Evolutionary conservation across 768 basidiomycete genomes (phyloP), one percentile per base, ranked within the genome.

Genomic region (Kwoniella pini): DNA sequence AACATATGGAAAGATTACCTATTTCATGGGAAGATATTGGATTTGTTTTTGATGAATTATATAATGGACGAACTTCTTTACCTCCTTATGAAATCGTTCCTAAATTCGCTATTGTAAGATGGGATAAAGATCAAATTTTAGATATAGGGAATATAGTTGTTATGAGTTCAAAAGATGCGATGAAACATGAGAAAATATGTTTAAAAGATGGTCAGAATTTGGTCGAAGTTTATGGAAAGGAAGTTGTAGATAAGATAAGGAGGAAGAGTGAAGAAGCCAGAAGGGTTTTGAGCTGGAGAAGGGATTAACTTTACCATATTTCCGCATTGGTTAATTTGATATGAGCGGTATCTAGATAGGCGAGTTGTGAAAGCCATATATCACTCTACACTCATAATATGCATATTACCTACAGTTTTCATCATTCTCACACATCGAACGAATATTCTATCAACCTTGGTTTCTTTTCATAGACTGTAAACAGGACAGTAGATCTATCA

Each of bases 11-110:
- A 24, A 57, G 43, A 42, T 30, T 60, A 26, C 85, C 90, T 0
- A 84, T 96, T 55, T 86, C 87, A 66, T 88, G 90, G 70, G 87
- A 90, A 52, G 95, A 97, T 63, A 84, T 90, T 28, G 85, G 84
- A 0, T 82, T 92, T 38, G 78, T 98, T 54, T 91, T 91, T 68
- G 95, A 97, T 67, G 95, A 97, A 69, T 76, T 97, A 26, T 81
- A 89, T 73, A 85, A 89, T 17, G 79, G 78, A 10, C 85, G 91
- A 27, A 88, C 88, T 3, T 81, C 86, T 15, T 79, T 91, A 21
- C 91, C 91, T 4, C 94, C 94, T 0, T 84, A 89, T 57, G 81
- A 83, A 15, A 84, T 93, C 10, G 86, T 89, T 19, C 77, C 84
- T 7, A 83, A 86, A 45, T 90, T 95, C 0, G 83, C 85, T 1